Evolutionary conservation across 805 yeast genomes (phyloP), one percentile per base, ranked within the genome.

Genomic region (Saturnispora gosingensis): DNA sequence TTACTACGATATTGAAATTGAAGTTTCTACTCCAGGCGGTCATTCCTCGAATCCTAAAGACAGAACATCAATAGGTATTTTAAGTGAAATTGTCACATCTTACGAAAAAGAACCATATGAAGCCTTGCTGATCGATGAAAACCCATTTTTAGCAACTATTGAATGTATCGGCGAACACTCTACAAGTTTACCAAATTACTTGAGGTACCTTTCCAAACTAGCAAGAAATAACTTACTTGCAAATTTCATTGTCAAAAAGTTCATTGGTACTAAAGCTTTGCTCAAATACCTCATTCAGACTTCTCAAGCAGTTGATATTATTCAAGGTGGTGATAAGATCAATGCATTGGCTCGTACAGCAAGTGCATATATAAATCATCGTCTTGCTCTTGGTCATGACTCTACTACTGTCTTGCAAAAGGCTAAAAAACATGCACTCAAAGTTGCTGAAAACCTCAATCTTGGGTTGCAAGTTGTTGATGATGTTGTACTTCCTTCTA

Each of bases 11-110:
- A 64, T 80, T 39, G 66, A 34, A 20, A 64, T 82, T n/a, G 82
- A 81, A 51, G 67, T 81, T 46, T 63, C 65, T 43, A 72, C 80
- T n/a, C 77, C 75, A 5, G 83, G 83, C 35, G 83, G 83, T 2
- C 83, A 79, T 56, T 76, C 83, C 0, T 76, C 82, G 1, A 64
- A 75, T 35, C 82, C 83, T 13, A 80, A 78, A 13, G 83, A 79
- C 46, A 93, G 85, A 61, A 85, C 93, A 4, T 74, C 84, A 2
- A 85, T 87, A 66, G 95, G 93, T 11, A 74, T 86, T 25, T 69
- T 82, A 45, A 72, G 87, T 4, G 79, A 82, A 53, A 67, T 86
- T 51, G 71, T 82, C 9, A 63, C 69, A 9, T 55, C 63, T 16
- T 69, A 87, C 40, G 96, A 88, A 63, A 61, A 65, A 8, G 74